Evolutionary conservation across 148 eudicot genomes (phyloP).

Genomic region (Cornus kousa): DNA sequence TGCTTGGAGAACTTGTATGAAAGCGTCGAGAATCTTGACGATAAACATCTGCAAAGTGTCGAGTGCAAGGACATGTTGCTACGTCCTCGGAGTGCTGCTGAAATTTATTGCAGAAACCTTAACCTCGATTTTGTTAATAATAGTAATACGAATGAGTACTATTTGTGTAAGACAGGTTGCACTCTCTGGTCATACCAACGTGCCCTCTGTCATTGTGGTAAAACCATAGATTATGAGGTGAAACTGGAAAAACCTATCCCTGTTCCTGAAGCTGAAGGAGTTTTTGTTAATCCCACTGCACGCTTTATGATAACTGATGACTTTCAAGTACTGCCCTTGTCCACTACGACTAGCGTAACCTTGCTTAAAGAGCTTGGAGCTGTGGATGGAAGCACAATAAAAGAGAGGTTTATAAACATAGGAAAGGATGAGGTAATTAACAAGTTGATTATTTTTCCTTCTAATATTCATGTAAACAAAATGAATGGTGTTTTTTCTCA

Average conservation of each 20-base stretch:
- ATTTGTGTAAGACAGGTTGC: too few relatives aligned
- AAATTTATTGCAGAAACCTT: not conserved
- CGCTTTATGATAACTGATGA: slow-evolving; percentile 8
- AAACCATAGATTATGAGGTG: not conserved
- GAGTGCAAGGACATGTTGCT: not conserved
- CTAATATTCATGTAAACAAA: not conserved
- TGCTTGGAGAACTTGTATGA: slow-evolving; percentile 1
- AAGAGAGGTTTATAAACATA: not conserved
- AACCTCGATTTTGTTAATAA: too few relatives aligned
- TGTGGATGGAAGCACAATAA: not conserved
- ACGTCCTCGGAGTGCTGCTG: slow-evolving; percentile 5
- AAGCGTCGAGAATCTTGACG: not conserved
- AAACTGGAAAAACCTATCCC: not conserved
- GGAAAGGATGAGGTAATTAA: slow-evolving; percentile 1
- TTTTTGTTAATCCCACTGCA: not conserved
- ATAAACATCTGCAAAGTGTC: not conserved
- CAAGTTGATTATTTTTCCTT: not conserved
- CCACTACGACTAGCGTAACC: not conserved
- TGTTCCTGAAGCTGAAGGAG: not conserved
- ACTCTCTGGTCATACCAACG: not conserved
- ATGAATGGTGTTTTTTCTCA: too few relatives aligned
- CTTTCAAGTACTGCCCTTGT: not conserved
- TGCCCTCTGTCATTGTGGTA: slow-evolving; percentile 2
- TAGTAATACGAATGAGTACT: not conserved
- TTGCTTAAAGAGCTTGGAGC: not conserved